phyloP scores from a whole-genome alignment of 2,329 filamentous ascomycete genomes.

The Sclerotinia borealis region DNA sequence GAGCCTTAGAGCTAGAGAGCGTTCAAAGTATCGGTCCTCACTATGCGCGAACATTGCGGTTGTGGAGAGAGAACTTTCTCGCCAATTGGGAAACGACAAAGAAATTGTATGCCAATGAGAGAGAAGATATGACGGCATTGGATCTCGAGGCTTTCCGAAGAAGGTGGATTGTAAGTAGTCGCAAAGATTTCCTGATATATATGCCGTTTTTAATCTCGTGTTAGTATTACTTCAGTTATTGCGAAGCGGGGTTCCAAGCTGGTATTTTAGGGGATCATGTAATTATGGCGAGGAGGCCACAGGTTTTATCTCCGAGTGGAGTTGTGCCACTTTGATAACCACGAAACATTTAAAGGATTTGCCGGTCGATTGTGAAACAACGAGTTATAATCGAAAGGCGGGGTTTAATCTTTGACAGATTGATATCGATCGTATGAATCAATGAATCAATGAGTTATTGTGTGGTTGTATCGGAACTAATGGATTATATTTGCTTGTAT shows the following conservation, averaged over 20 bases:
- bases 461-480: no score
- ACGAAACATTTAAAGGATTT: not conserved
- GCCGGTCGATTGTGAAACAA: not conserved
- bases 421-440: no score
- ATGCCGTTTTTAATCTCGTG: not conserved
- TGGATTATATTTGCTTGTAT: no score
- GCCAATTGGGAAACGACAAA: slow-evolving; percentile 50
- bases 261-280: slow-evolving; percentile 56
- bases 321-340: not conserved
- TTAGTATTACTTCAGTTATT: slow-evolving; percentile 16
- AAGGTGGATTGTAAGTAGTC: slow-evolving; percentile 56
- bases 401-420: not conserved
- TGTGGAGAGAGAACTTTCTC: slow-evolving; percentile 63
- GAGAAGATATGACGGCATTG: slow-evolving; percentile 39
- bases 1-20: slow-evolving; percentile 55
- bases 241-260: slow-evolving; percentile 36
- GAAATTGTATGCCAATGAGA: slow-evolving; percentile 47
- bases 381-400: not conserved
- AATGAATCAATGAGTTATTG: no score
- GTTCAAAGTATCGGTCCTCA: slow-evolving; percentile 67
- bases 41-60: slow-evolving; percentile 58
- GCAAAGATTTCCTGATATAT: not conserved
- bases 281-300: slow-evolving; percentile 9
- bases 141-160: slow-evolving; percentile 50
- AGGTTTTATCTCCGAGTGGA: not conserved